A percentile compares a stretch with the other conserved stretches of the same genome.
Evolutionary conservation across 1,284 basidiomycete genomes (phyloP).

Genomic region (Athelia sp.): DNA sequence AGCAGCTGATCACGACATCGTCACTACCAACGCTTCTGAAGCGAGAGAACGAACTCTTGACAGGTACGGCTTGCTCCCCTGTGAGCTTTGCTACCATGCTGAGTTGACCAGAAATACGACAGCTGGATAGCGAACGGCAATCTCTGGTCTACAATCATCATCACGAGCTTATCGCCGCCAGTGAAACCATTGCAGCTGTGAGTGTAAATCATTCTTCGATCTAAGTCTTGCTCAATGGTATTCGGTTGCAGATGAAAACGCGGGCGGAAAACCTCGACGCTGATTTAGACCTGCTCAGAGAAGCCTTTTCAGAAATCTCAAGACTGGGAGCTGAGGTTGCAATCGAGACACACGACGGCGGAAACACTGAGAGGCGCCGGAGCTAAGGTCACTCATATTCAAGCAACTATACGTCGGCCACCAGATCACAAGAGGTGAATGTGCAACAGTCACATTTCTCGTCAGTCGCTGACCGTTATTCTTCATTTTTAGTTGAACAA

Average conservation of each 20-base stretch:
- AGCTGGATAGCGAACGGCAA: conserved; percentile 85
- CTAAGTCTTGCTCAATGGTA: not conserved
- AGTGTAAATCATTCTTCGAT: conserved; percentile 18
- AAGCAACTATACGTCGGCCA: too few species aligned
- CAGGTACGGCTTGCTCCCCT: conserved; percentile 35
- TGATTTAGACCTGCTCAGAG: conserved; percentile 75
- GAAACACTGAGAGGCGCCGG: not conserved
- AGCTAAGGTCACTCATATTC: too few species aligned
- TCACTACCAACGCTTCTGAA: conserved; percentile 68
- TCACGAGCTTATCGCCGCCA: conserved; percentile 88
- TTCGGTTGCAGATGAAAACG: conserved; percentile 71
- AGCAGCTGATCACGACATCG: conserved; percentile 77
- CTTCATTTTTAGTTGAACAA: too few species aligned
- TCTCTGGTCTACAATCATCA: conserved; percentile 93
- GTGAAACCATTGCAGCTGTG: conserved; percentile 87
- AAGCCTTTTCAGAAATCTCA: conserved; percentile 82
- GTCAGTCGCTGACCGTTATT: too few species aligned
- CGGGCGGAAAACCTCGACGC: conserved; percentile 78
- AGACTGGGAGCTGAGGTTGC: conserved; percentile 68
- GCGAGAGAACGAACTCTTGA: conserved; percentile 72
- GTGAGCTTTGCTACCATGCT: not conserved
- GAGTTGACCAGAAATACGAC: conserved; percentile 65
- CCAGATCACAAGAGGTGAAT: too few species aligned
- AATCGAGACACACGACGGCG: conserved; percentile 28
- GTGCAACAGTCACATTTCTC: too few species aligned